These are phyloP conservation scores for Tolypocladium tundrense DNA, from an alignment of 2,329 filamentous ascomycete species.

Conservation along the genomic window DNA sequence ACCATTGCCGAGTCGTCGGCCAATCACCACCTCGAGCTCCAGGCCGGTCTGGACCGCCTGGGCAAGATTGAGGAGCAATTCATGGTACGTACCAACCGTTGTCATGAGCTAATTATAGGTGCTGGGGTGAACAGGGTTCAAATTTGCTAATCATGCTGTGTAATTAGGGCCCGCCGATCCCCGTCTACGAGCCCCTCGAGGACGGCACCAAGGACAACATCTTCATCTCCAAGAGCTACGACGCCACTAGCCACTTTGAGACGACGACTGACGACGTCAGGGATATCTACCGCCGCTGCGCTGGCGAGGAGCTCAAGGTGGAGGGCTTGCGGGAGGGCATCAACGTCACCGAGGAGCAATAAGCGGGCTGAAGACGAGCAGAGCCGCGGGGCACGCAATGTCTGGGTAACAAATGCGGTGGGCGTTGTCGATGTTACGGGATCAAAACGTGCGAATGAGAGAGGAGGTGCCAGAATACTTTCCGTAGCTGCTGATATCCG, in stretches of 20 bases:
- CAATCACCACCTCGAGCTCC: conserved; percentile 93
- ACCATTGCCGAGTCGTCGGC: conserved; percentile 87
- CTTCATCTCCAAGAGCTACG: conserved; percentile 98
- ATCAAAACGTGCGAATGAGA: neutral
- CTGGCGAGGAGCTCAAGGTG: conserved; percentile 77
- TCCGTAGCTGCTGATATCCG: neutral
- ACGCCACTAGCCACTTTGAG: conserved; percentile 96
- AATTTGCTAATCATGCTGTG: neutral
- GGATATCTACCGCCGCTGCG: conserved; percentile 79
- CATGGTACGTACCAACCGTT: conserved; percentile 47
- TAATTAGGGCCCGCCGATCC: conserved; percentile 64
- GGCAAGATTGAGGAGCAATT: conserved; percentile 95
- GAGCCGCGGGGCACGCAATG: neutral
- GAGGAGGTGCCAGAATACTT: neutral
- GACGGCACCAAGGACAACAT: conserved; percentile 79
- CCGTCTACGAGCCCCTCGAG: conserved; percentile 83
- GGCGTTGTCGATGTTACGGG: neutral
- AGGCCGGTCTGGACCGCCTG: conserved; percentile 83
- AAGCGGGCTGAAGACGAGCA: conserved; percentile 6
- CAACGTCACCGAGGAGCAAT: conserved; percentile 59
- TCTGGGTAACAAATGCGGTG: neutral
- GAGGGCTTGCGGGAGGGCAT: conserved; percentile 76
- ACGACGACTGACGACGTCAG: conserved; percentile 82
- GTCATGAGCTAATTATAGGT: neutral
- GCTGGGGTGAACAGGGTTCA: neutral